Evolutionary conservation across 1,284 basidiomycete genomes (phyloP).

Genomic region (Cystobasidium slooffiae): DNA sequence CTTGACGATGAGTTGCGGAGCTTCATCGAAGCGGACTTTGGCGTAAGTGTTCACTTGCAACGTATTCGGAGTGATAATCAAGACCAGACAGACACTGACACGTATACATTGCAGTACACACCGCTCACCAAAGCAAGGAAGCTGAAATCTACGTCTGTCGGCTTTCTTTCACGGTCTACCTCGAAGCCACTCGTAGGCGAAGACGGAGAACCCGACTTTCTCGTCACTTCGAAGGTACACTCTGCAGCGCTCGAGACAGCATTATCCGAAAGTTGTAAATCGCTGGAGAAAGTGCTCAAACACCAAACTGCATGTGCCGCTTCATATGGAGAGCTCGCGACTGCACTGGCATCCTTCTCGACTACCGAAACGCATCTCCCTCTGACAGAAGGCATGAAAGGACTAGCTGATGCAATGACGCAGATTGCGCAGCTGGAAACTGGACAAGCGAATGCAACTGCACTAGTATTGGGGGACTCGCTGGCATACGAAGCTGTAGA

Average conservation of each 20-base stretch:
- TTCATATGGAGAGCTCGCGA: constrained; percentile 46
- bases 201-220: constrained; percentile 62
- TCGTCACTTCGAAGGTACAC: constrained; percentile 84
- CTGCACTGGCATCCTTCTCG: constrained; percentile 72
- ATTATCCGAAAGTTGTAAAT: constrained; percentile 84
- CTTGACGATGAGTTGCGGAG: constrained; percentile 86
- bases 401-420: constrained; percentile 47
- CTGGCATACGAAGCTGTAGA: constrained; percentile 92
- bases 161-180: constrained; percentile 30
- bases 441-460: constrained; percentile 71
- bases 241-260: constrained; percentile 85
- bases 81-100: constrained; percentile 74
- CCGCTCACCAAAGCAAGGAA: constrained; percentile 46
- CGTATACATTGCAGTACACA: constrained; percentile 61
- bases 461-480: constrained; percentile 86
- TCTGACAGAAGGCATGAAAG: constrained; percentile 47
- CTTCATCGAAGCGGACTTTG: constrained; percentile 94
- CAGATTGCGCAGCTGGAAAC: constrained; percentile 33
- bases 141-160: constrained; percentile 35
- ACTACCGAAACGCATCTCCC: constrained; percentile 80
- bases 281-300: constrained; percentile 78
- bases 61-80: constrained; percentile 58
- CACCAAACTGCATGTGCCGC: constrained; percentile 56
- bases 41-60: constrained; percentile 58
- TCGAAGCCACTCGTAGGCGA: constrained; percentile 58